Conservation (phyloP, 306 rosid genomes). For the Prunus kanzakura region DNA sequence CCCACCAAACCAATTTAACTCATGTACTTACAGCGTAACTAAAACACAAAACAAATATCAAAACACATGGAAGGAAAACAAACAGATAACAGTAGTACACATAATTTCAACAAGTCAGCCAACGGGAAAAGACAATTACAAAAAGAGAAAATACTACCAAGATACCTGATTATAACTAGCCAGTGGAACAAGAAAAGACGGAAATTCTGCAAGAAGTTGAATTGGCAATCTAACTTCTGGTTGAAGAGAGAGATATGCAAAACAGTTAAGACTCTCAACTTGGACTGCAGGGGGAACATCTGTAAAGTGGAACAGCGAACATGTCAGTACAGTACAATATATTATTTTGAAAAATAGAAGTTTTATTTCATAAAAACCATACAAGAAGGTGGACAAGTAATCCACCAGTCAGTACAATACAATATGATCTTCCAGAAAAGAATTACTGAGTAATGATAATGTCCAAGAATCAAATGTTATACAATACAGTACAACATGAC, state of each 20-base stretch:
- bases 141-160: neutral
- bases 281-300: constrained; percentile 77
- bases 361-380: too few relatives aligned
- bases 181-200: constrained; percentile 82
- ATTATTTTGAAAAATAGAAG: too few relatives aligned
- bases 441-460: neutral
- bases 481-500: too few relatives aligned
- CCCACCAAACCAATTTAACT: constrained; percentile 6
- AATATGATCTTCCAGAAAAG: neutral
- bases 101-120: constrained; percentile 14
- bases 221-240: constrained; percentile 51
- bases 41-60: constrained; percentile 2
- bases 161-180: constrained; percentile 59
- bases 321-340: constrained; percentile 1
- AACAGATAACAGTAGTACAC: neutral
- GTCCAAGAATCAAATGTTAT: neutral
- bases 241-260: constrained; percentile 57
- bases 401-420: neutral
- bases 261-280: constrained; percentile 80
- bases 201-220: constrained; percentile 69
- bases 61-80: neutral
- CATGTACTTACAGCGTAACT: constrained; percentile 3
- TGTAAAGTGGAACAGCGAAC: constrained; percentile 32
- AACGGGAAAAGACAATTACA: neutral
- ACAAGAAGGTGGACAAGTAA: too few relatives aligned